Conservation (phyloP, 1,139 yeast genomes). For the Pichia inconspicua region DNA sequence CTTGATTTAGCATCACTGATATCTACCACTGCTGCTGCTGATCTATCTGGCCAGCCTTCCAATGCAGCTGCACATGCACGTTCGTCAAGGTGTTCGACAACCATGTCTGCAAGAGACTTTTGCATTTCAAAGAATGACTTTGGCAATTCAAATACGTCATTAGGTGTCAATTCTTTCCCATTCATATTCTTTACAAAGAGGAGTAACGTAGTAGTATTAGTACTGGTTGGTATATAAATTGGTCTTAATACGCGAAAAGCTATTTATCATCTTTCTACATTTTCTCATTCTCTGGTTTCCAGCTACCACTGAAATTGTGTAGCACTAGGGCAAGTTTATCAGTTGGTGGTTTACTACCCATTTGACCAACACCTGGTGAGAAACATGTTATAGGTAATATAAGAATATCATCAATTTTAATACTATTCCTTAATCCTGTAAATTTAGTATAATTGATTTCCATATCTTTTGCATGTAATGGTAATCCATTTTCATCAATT, state of each 20-base stretch:
- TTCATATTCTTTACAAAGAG: neutral
- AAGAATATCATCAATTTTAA: constrained; percentile 66
- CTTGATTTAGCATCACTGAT: no score
- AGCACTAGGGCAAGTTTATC: constrained; percentile 58
- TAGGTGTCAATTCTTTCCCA: neutral
- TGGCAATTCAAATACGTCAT: neutral
- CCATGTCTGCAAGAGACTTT: neutral
- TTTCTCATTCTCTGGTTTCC: constrained; percentile 42
- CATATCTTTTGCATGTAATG: constrained; percentile 18
- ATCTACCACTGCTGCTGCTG: neutral
- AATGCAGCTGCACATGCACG: neutral
- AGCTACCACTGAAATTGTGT: constrained; percentile 66
- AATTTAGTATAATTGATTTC: constrained; percentile 48
- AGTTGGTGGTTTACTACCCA: constrained; percentile 49
- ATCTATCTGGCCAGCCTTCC: neutral
- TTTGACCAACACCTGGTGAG: constrained; percentile 74
- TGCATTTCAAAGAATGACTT: neutral
- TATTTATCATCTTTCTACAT: no score
- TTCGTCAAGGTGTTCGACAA: neutral
- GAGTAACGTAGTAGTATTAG: no score
- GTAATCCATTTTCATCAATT: constrained; percentile 18
- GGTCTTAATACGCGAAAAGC: no score
- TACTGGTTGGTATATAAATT: no score
- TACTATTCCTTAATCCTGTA: constrained; percentile 60
- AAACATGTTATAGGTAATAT: constrained; percentile 81